These are phyloP conservation scores for Quercus berberidifolia DNA, from an alignment of 306 rosid genomes.

Conservation along the genomic window DNA sequence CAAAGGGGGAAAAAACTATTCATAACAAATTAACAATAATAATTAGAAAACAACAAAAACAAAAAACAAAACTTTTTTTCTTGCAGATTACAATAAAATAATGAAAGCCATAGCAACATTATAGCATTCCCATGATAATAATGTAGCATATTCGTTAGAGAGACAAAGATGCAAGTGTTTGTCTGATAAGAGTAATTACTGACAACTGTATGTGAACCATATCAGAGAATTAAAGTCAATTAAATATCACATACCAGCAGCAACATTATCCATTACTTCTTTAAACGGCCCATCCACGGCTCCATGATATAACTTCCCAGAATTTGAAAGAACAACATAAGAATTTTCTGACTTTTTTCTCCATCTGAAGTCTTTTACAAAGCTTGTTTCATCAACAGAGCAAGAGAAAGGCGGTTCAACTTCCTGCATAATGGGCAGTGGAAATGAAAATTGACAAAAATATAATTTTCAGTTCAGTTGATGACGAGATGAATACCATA, in stretches of 20 bases:
- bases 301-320: constrained; percentile 58
- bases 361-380: constrained; percentile 76
- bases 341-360: constrained; percentile 42
- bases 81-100: neutral
- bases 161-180: neutral
- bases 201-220: neutral
- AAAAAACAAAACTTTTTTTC: neutral
- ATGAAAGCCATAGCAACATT: neutral
- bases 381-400: constrained; percentile 44
- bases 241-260: constrained; percentile 64
- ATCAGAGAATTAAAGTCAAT: neutral
- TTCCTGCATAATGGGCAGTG: constrained; percentile 43
- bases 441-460: neutral
- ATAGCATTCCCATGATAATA: neutral
- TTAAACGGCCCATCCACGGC: constrained; percentile 36
- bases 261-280: constrained; percentile 56
- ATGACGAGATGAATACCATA: neutral
- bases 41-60: neutral
- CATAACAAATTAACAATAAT: neutral
- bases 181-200: neutral
- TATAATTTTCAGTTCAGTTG: neutral
- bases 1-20: neutral
- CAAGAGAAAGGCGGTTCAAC: constrained; percentile 42
- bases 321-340: constrained; percentile 61
- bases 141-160: neutral